A percentile compares a stretch with the other conserved stretches of the same genome.
phyloP scores from a whole-genome alignment of 345 rosid genomes.

The Hypericum androsaemum region DNA sequence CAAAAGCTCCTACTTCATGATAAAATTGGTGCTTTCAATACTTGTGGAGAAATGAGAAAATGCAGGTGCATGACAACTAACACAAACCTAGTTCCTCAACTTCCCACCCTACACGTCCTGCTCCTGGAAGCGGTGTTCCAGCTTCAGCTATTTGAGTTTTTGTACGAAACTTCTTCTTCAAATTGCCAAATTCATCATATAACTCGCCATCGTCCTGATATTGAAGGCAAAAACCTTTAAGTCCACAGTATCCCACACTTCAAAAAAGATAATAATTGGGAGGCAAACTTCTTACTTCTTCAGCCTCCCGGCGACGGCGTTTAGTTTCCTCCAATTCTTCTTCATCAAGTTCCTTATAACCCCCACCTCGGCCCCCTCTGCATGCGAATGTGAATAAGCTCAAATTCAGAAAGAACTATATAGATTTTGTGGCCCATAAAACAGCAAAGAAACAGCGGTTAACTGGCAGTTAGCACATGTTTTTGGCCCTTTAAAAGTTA shows the following conservation, averaged over 20 bases:
- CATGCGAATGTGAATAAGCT: slow-evolving; percentile 8
- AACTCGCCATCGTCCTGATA: slow-evolving; percentile 92
- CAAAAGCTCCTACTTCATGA: too few species aligned
- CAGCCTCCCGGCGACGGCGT: slow-evolving; percentile 83
- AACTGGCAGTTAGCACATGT: too few species aligned
- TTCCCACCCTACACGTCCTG: slow-evolving; percentile 99
- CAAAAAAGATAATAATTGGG: slow-evolving; percentile 2
- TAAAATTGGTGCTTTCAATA: too few species aligned
- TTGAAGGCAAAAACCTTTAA: slow-evolving; percentile 11
- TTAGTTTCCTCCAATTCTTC: slow-evolving; percentile 96
- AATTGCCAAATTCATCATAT: slow-evolving; percentile 98
- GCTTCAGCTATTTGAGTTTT: slow-evolving; percentile 71
- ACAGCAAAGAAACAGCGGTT: neutral
- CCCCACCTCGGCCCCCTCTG: slow-evolving; percentile 99
- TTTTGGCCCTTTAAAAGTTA: too few species aligned
- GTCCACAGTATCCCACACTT: slow-evolving; percentile 7
- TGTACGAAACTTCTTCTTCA: slow-evolving; percentile 88
- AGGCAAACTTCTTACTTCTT: slow-evolving; percentile 48
- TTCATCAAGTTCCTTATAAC: slow-evolving; percentile 97
- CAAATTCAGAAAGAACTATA: slow-evolving; percentile 1
- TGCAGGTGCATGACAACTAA: neutral
- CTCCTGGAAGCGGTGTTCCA: slow-evolving; percentile 50
- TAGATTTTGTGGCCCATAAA: neutral
- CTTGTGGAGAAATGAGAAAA: neutral
- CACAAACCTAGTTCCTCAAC: slow-evolving; percentile 78